Evolutionary conservation across 495 filamentous ascomycete species (phyloP).

Genomic region (Lophiotrema nucula): DNA sequence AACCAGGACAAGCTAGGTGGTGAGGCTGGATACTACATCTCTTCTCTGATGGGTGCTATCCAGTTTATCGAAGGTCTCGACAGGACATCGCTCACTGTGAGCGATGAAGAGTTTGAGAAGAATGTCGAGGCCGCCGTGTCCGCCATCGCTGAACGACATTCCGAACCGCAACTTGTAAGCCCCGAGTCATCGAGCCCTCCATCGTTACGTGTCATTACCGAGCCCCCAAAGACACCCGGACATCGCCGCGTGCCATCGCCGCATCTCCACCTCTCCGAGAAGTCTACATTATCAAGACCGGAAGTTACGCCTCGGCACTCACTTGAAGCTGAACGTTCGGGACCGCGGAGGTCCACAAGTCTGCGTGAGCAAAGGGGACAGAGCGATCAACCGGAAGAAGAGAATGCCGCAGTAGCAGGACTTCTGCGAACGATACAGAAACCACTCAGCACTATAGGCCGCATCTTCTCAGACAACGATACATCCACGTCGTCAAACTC

Average conservation of each 20-base stretch:
- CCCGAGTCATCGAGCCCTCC: conserved; percentile 11
- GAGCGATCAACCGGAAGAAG: conserved; percentile 47
- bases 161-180: conserved; percentile 40
- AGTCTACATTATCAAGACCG: conserved; percentile 55
- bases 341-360: conserved; percentile 47
- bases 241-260: conserved; percentile 36
- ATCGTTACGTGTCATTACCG: conserved; percentile 43
- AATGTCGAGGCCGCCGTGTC: conserved; percentile 95
- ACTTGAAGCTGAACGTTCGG: conserved; percentile 55
- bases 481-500: conserved; percentile 5
- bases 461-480: conserved; percentile 87
- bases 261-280: conserved; percentile 54
- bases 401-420: conserved; percentile 78
- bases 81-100: conserved; percentile 87
- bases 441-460: conserved; percentile 90
- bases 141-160: conserved; percentile 88
- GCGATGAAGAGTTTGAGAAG: conserved; percentile 89
- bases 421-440: conserved; percentile 87
- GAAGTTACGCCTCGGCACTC: conserved; percentile 57
- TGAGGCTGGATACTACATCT: conserved; percentile 96
- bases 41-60: conserved; percentile 95
- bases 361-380: conserved; percentile 49
- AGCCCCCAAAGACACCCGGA: conserved; percentile 31
- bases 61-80: conserved; percentile 97
- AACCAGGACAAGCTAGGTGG: conserved; percentile 96